These are phyloP conservation scores for Picochlorum costavermella DNA, from an alignment of 139 green algal genomes.

Conservation along the genomic window DNA sequence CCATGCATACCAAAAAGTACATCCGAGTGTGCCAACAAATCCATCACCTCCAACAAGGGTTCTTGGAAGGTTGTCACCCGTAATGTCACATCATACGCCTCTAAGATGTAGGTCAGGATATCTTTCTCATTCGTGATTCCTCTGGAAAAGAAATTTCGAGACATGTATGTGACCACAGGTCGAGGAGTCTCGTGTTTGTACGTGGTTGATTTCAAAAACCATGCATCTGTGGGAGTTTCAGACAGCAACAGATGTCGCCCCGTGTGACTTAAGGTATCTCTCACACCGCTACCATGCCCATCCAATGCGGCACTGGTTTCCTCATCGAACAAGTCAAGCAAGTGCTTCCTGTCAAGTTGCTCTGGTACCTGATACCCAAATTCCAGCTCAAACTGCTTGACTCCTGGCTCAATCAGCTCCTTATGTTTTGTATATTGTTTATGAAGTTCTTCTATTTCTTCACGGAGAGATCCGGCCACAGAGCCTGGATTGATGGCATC, in stretches of 20 bases:
- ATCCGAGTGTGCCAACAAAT: slow-evolving; percentile 22
- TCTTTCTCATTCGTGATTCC: slow-evolving; percentile 30
- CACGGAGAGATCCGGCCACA: slow-evolving; percentile 20
- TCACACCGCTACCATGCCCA: too few relatives aligned
- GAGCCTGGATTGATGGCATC: slow-evolving; percentile 10
- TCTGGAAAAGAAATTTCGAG: slow-evolving; percentile 29
- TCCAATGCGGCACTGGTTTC: too few relatives aligned
- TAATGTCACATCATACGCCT: slow-evolving; percentile 33
- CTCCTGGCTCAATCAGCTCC: not conserved
- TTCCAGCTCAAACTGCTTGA: not conserved
- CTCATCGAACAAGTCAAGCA: not conserved
- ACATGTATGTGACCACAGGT: slow-evolving; percentile 36
- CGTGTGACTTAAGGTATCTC: too few relatives aligned
- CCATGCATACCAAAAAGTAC: slow-evolving; percentile 36
- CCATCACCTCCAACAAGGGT: slow-evolving; percentile 27
- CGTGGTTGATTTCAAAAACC: not conserved
- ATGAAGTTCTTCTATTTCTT: slow-evolving; percentile 17
- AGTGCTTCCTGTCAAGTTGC: not conserved
- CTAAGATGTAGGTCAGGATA: slow-evolving; percentile 27
- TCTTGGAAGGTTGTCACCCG: slow-evolving; percentile 34
- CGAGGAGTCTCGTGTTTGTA: slow-evolving; percentile 15
- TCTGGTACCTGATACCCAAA: not conserved
- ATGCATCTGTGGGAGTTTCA: not conserved
- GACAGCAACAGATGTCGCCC: too few relatives aligned
- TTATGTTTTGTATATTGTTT: not conserved